A percentile compares a stretch with the other conserved stretches of the same genome.
Conservation (phyloP, 805 yeast genomes). For the Pichia californica region DNA sequence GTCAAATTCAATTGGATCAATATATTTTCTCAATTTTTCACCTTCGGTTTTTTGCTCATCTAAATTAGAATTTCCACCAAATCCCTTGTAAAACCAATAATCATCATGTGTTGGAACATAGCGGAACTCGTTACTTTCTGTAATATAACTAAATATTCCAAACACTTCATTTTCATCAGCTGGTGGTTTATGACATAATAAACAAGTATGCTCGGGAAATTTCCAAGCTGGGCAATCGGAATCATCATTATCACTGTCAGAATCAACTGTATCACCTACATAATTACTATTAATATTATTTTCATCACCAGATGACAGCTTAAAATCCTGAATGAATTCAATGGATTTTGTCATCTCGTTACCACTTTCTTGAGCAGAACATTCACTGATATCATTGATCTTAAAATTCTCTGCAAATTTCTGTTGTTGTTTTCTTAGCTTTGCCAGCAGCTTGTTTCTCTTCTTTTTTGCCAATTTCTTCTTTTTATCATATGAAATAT, state of each 20-base stretch:
- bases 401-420: conserved; percentile 56
- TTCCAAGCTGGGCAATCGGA: conserved; percentile 44
- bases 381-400: conserved; percentile 29
- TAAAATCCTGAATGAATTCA: conserved; percentile 17
- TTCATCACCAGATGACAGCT: conserved; percentile 2
- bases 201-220: conserved; percentile 70
- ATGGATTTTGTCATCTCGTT: conserved; percentile 24
- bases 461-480: conserved; percentile 65
- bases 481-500: conserved; percentile 47
- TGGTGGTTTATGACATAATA: conserved; percentile 74
- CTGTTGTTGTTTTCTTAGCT: conserved; percentile 72
- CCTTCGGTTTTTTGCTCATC: conserved; percentile 19
- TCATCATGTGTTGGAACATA: conserved; percentile 50
- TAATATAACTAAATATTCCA: conserved; percentile 64
- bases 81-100: conserved; percentile 62
- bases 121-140: conserved; percentile 54
- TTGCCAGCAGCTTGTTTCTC: conserved; percentile 66
- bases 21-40: conserved; percentile 20
- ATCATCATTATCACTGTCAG: conserved; percentile 9
- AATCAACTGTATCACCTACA: conserved; percentile 23
- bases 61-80: conserved; percentile 43
- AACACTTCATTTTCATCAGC: conserved; percentile 53
- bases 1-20: conserved; percentile 31
- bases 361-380: conserved; percentile 1
- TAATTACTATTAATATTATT: conserved; percentile 14